A percentile compares a stretch with the other conserved stretches of the same genome.
Evolutionary conservation across 139 green algal genomes (phyloP).

Genomic region (Cymbomonas tetramitiformis): DNA sequence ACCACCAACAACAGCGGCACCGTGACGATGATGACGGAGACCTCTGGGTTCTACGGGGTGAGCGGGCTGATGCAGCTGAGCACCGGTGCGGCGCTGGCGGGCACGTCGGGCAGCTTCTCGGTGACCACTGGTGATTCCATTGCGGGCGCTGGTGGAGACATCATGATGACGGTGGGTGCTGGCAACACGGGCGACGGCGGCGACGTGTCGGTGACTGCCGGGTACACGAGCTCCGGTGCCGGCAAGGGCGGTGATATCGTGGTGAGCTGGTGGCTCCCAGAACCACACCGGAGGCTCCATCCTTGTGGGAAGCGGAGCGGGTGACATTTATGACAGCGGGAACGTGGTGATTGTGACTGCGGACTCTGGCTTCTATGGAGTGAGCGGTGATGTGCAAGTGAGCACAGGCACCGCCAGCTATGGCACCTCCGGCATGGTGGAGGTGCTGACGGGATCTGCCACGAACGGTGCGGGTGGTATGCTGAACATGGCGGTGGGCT

Average conservation of each 20-base stretch:
- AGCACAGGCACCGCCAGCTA: background rate
- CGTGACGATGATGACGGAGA: background rate
- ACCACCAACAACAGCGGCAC: background rate
- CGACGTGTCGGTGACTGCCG: background rate
- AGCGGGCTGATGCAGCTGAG: background rate
- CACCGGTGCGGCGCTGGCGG: background rate
- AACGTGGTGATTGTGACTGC: background rate
- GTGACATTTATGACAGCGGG: too few relatives aligned
- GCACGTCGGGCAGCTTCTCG: background rate
- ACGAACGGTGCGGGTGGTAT: background rate
- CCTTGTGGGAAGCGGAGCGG: too few relatives aligned
- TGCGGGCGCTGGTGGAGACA: background rate
- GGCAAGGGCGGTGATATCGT: too few relatives aligned
- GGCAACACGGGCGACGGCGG: conserved; percentile 8
- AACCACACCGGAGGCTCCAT: too few relatives aligned
- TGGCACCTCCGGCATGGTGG: background rate
- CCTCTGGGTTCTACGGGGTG: background rate
- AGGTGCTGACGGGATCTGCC: background rate
- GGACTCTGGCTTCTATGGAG: background rate
- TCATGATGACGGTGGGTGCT: conserved; percentile 4
- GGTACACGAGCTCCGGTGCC: too few relatives aligned
- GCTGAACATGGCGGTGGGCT: background rate
- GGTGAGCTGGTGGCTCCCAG: too few relatives aligned
- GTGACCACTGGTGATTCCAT: background rate
- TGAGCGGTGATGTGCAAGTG: background rate